A percentile compares a stretch with the other conserved stretches of the same genome.
Conservation (phyloP, 495 filamentous ascomycete species). For the Aspergillus heteromorphus region DNA sequence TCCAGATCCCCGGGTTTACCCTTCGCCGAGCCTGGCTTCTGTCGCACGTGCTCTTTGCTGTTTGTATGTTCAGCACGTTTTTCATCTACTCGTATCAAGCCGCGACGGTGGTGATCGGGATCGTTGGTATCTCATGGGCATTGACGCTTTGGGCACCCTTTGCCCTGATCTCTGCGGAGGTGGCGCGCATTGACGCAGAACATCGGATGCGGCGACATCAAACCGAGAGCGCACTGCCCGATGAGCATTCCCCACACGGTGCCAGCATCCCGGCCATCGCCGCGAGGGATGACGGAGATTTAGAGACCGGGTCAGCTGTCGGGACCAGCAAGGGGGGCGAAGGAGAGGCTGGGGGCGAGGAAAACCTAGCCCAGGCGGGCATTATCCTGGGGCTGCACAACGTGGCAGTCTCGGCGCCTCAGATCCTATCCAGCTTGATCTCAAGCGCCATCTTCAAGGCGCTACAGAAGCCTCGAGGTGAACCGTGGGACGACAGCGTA, state of each 20-base stretch:
- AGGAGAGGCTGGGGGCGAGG: slow-evolving; percentile 15
- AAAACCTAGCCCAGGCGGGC: slow-evolving; percentile 60
- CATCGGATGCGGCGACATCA: slow-evolving; percentile 49
- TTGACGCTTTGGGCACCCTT: slow-evolving; percentile 88
- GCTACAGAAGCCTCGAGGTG: slow-evolving; percentile 77
- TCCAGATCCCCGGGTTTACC: slow-evolving; percentile 75
- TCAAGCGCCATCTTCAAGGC: slow-evolving; percentile 74
- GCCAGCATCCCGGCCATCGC: background rate
- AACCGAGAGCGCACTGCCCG: slow-evolving; percentile 11
- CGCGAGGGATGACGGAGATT: slow-evolving; percentile 12
- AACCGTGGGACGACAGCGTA: slow-evolving; percentile 77
- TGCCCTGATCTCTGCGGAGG: slow-evolving; percentile 84
- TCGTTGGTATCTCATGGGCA: slow-evolving; percentile 85
- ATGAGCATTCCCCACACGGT: slow-evolving; percentile 3
- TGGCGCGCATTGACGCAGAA: slow-evolving; percentile 68
- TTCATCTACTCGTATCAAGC: slow-evolving; percentile 60
- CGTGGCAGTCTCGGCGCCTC: slow-evolving; percentile 80
- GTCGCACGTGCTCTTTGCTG: slow-evolving; percentile 71
- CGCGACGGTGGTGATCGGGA: slow-evolving; percentile 67
- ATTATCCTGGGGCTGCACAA: slow-evolving; percentile 90
- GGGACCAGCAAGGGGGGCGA: slow-evolving; percentile 6
- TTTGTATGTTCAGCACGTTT: slow-evolving; percentile 74
- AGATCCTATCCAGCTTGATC: slow-evolving; percentile 78
- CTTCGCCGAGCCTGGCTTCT: slow-evolving; percentile 81
- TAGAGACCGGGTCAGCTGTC: slow-evolving; percentile 22